phyloP scores from a whole-genome alignment of 176 grass and related monocot species.

The Neostapfia colusana region DNA sequence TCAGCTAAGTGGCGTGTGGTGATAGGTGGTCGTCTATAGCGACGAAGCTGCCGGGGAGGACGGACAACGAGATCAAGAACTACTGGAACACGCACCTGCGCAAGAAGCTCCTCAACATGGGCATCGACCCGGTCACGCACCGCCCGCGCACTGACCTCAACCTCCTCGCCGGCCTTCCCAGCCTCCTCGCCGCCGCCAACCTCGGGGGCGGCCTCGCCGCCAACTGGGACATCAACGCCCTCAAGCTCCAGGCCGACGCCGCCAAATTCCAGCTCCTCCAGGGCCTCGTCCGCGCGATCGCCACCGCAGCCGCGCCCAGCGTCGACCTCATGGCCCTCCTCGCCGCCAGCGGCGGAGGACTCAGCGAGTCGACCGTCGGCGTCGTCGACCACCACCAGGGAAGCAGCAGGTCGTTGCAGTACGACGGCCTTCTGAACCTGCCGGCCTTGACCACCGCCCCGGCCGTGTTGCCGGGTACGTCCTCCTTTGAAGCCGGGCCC shows the following conservation, averaged over 20 bases:
- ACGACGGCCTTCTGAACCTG: conserved; percentile 49
- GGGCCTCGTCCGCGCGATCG: conserved; percentile 58
- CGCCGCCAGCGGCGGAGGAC: conserved; percentile 27
- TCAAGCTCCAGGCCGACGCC: conserved; percentile 58
- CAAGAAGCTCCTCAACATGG: conserved; percentile 77
- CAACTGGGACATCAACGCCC: conserved; percentile 50
- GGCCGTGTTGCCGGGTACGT: neutral
- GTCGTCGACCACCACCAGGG: conserved; percentile 9
- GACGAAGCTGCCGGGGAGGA: conserved; percentile 59
- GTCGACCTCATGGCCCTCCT: conserved; percentile 61
- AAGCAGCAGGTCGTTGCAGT: conserved; percentile 24
- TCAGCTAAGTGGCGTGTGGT: too few species aligned
- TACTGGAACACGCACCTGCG: conserved; percentile 95
- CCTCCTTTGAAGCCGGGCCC: conserved; percentile 2
- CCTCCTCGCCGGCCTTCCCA: conserved; percentile 53
- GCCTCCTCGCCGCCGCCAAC: conserved; percentile 41
- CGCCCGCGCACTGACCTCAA: conserved; percentile 62
- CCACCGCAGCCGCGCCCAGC: conserved; percentile 33
- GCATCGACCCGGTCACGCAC: conserved; percentile 92
- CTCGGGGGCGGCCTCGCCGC: neutral
- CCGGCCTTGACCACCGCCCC: conserved; percentile 32
- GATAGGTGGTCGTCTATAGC: conserved; percentile 93
- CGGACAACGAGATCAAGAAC: conserved; percentile 95
- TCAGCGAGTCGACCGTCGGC: neutral
- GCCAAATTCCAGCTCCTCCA: conserved; percentile 66